Evolutionary conservation across 345 rosid species (phyloP), one percentile per base, ranked within the genome.

Genomic region (Trapa incisa): DNA sequence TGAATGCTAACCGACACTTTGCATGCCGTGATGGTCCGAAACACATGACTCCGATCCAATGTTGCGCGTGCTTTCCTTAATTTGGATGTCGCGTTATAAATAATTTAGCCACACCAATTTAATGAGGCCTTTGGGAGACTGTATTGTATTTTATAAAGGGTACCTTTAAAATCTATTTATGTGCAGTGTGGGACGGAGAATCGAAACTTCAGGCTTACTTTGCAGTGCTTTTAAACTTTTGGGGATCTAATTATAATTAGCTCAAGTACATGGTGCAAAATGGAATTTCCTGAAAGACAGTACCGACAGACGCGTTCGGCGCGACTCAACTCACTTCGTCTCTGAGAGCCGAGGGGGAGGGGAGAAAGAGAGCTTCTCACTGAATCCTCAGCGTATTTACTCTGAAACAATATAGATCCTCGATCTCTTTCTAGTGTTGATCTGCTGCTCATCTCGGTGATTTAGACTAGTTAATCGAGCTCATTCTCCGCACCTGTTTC

Each of bases 1-100:
- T 64, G 48, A 64, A 64, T 64, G 50, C 67, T 50, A 64, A 56
- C 9, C 6, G 22, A 7, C 22, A 56, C 29, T 54, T 54, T 54
- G 42, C 42, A 39, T 39, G 42, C 29, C 29, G 29, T 22, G 29
- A 22, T 3, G 42, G 42, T 39, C 42, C 42, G 6, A 6, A 39
- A 39, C 29, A 22, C 29, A 39, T 39, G 42, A 6, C 42, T 6
- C 42, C 29, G 29, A 22, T 22, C 42, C 42, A 39, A 39, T 39
- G 42, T 39, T 39, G 6, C 42, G 42, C 42, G 42, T 39, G 42
- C 42, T 3, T 39, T 39, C 42, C 42, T 39, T 39, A 39, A 39
- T 39, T 39, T 39, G 42, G 42, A 6, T 39, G 42, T 39, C 4
- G 42, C 42, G 29, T 22, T 22, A 22, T 22, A 22, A 22, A 22